Evolutionary conservation across 2,329 filamentous ascomycete species (phyloP).

Genomic region (Beauveria rudraprayagi): DNA sequence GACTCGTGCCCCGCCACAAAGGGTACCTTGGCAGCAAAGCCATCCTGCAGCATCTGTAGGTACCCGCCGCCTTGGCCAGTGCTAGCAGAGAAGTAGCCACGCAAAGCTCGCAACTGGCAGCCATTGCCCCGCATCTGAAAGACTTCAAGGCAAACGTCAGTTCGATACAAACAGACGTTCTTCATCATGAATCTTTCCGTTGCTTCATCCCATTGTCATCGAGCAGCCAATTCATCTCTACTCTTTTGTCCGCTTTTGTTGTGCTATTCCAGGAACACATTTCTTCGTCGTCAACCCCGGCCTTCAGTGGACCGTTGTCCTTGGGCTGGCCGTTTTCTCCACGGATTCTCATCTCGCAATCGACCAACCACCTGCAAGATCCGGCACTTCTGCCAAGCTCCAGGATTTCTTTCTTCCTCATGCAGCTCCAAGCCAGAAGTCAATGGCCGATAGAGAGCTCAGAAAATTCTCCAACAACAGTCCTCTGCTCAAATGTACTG

Average conservation of each 20-base stretch:
- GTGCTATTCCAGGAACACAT: not conserved
- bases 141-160: not conserved
- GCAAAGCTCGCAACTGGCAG: no score
- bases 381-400: not conserved
- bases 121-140: not conserved
- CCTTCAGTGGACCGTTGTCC: not conserved
- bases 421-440: not conserved
- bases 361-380: not conserved
- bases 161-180: not conserved
- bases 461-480: not conserved
- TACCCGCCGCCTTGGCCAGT: no score
- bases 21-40: not conserved
- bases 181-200: not conserved
- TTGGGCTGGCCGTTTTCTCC: not conserved
- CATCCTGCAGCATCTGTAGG: not conserved
- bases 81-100: no score
- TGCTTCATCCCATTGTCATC: not conserved
- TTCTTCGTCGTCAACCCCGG: not conserved
- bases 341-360: slow-evolving; percentile 8
- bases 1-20: not conserved
- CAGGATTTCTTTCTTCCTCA: not conserved
- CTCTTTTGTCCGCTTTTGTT: not conserved
- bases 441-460: not conserved
- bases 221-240: not conserved
- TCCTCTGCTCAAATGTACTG: not conserved